phyloP scores from a whole-genome alignment of 2,329 filamentous ascomycete species.

The Xylaria sp. region DNA sequence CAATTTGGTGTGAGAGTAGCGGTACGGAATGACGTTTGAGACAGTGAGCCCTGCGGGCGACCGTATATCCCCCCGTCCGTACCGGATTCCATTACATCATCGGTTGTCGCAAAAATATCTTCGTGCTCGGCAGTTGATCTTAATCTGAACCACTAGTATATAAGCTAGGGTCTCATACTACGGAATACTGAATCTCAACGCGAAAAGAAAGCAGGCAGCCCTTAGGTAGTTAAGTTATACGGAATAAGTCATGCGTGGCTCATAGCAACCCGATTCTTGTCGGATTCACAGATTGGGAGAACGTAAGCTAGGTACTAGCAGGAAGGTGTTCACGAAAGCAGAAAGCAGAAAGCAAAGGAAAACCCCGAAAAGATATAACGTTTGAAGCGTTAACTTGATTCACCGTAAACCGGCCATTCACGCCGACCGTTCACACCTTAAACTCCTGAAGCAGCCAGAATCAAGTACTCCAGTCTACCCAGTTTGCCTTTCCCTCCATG shows the following conservation, averaged over 20 bases:
- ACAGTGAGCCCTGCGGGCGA: no score
- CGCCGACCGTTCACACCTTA: constrained; percentile 13
- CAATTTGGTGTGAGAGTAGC: no score
- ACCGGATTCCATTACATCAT: not conserved
- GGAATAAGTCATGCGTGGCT: no score
- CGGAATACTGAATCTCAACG: not conserved
- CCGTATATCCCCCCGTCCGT: no score
- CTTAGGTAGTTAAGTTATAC: no score
- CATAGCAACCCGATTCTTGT: no score
- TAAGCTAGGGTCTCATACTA: not conserved
- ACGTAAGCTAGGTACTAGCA: no score
- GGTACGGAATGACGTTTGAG: no score
- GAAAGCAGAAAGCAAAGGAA: not conserved
- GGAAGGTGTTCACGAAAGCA: not conserved
- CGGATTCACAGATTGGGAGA: no score
- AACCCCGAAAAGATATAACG: not conserved
- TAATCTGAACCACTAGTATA: not conserved
- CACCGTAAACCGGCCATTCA: not conserved
- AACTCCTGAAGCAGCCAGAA: constrained; percentile 20
- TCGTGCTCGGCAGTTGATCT: no score
- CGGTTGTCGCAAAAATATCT: no score
- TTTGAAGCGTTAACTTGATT: constrained; percentile 4
- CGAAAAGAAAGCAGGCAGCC: no score
- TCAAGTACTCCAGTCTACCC: constrained; percentile 12
- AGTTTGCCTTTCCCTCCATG: constrained; percentile 11